These are phyloP conservation scores for Fusarium robinianum DNA, from an alignment of 2,329 filamentous ascomycete species.

Conservation along the genomic window DNA sequence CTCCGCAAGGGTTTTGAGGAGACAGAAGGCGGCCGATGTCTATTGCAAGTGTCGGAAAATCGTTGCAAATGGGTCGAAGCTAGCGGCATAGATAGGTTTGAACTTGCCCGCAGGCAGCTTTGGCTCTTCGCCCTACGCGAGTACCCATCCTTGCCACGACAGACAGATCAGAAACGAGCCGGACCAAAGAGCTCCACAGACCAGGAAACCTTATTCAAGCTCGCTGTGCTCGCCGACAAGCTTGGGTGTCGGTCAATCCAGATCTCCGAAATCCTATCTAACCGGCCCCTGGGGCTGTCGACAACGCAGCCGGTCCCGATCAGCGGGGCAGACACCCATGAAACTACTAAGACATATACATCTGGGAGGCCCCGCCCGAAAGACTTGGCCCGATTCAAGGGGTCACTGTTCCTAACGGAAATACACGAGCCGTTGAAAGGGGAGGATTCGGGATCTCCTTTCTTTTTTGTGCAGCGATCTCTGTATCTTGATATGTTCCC, in stretches of 20 bases:
- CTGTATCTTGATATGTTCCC: no score
- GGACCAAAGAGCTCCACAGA: conserved; percentile 2
- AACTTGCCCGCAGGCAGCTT: conserved; percentile 8
- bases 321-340: no score
- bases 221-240: conserved; percentile 5
- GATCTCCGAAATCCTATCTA: no score
- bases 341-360: no score
- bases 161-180: conserved; percentile 1
- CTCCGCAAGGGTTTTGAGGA: conserved; percentile 6
- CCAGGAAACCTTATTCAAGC: conserved; percentile 1
- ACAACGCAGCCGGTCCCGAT: no score
- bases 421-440: no score
- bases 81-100: conserved; percentile 1
- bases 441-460: no score
- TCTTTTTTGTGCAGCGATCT: no score
- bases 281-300: no score
- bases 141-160: conserved; percentile 6
- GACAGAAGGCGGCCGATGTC: conserved; percentile 1
- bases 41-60: conserved; percentile 8
- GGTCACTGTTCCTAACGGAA: no score
- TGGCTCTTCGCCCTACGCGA: conserved; percentile 14
- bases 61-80: conserved; percentile 1
- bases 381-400: no score
- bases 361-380: no score
- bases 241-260: conserved; percentile 5